Base-by-base conservation (phyloP, 129 eudicot genomes). In the Helichrysum umbraculigerum region DNA sequence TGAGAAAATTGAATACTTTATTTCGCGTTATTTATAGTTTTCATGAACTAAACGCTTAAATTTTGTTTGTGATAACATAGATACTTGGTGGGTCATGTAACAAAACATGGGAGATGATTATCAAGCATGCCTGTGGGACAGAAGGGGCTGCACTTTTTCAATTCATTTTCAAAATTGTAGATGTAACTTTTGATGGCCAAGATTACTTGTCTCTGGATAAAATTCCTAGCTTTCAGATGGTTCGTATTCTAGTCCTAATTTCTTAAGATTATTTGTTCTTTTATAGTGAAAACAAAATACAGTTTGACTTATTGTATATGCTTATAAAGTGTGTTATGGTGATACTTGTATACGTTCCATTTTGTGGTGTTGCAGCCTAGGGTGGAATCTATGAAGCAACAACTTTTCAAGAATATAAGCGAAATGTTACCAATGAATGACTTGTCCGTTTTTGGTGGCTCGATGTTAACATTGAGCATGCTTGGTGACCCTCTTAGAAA, bases 171-270 rank as follows among this genome's bases (percentile, higher is more conserved):
- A 72, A 82, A 72, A 79, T 85, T 67, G 77, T 86, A 4, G 92
- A 86, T 44, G 96, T 81, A 30, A 81, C 82, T n/a, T 83, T 89
- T 78, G 88, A 85, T 68, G 92, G 91, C 21, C 88, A 83, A 70
- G 78, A 54, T 71, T 82, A 72, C 73, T 84, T 58, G 82, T 51
- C 84, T 58, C 30, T 78, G 28, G 90, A 85, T 66, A 65, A 66
- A 9, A 85, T 93, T 71, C 17, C 68, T 58, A 59, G 9, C n/a
- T 81, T 44, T 74, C 98, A 90, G 70, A 86, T 56, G 95, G 98
- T 93, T 28, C 37, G 87, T 77, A 33, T 78, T 71, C 76, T 2
- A 32, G 4, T 32, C 59, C 56, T 51, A 17, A 15, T 51, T 62
- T 71, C 11, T 52, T 22, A 3, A 10, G 4, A 58, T 30, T 37